Base-by-base conservation (phyloP, 257 asterid genomes). In the Solanum chmielewskii region DNA sequence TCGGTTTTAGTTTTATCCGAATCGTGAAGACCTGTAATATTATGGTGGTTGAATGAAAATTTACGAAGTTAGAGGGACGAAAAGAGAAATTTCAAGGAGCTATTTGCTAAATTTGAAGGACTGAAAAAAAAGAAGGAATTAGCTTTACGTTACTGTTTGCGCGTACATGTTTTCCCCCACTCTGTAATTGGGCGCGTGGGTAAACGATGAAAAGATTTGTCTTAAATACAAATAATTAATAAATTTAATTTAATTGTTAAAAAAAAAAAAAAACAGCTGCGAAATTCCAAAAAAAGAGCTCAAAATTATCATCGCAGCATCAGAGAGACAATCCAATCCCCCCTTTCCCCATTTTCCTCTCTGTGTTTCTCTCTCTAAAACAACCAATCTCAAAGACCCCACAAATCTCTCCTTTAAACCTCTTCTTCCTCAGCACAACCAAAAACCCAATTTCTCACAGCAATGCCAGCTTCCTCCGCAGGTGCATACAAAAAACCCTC, bases 391-490 rank as follows among this genome's bases (percentile, higher is more conserved):
- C 91, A 92, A 37, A 37, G 94, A 92, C 97, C 97, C 97, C 95
- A 93, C 94, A 90, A 91, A 86, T 87, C 89, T 90, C 95, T 91
- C 91, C 90, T 84, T 80, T 80, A 80, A 80, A 80, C 44, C 85
- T 68, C 85, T 56, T 45, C 64, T 80, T 47, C 37, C 87, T 49
- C 88, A 44, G 70, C 76, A 89, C 90, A 37, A 37, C 85, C 81
- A 88, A 90, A 59, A 89, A 92, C 94, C 87, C 88, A 88, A 89
- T 74, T 91, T 87, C 92, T 91, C 82, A 90, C 82, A 90, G 93
- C 93, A 94, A 96, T 95, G 99, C 99, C 98, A 90, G 98, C 97
- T 94, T 95, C 98, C 88, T 92, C 98, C 88, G 91, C 98, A 92
- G 98, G 98, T 92, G 29, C 64, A 47, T 74, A 49, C 12, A 60